These are phyloP conservation scores for Fonsecaea nubica DNA, from an alignment of 2,329 filamentous ascomycete species.

Conservation along the genomic window DNA sequence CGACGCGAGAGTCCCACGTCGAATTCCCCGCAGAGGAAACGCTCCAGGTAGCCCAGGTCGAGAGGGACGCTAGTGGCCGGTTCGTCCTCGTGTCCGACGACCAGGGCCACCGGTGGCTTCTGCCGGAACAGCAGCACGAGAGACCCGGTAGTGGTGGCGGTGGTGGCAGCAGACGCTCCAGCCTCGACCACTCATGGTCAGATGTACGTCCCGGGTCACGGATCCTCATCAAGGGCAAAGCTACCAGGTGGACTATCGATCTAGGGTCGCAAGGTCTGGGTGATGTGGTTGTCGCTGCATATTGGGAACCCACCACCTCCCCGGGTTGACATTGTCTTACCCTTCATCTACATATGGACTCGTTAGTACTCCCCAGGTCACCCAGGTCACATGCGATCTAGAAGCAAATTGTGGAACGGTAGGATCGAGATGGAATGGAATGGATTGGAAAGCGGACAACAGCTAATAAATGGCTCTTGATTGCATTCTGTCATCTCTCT, in stretches of 20 bases:
- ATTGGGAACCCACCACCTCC: constrained; percentile 26
- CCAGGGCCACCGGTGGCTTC: constrained; percentile 29
- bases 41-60: constrained; percentile 18
- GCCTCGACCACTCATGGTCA: neutral
- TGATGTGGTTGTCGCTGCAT: constrained; percentile 24
- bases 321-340: neutral
- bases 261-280: neutral
- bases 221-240: constrained; percentile 28
- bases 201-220: constrained; percentile 17
- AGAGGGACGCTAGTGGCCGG: constrained; percentile 29
- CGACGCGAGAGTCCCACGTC: constrained; percentile 28
- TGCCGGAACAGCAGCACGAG: constrained; percentile 29
- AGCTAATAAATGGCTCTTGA: too few species aligned
- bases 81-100: constrained; percentile 25
- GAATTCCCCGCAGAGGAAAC: constrained; percentile 4
- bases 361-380: too few species aligned
- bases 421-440: too few species aligned
- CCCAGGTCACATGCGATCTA: too few species aligned
- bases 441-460: too few species aligned
- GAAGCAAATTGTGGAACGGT: too few species aligned
- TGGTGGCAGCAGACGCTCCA: neutral
- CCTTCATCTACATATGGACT: too few species aligned
- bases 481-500: too few species aligned
- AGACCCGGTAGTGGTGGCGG: neutral
- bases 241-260: constrained; percentile 29